Evolutionary conservation across 1,284 basidiomycete genomes (phyloP), one percentile per base, ranked within the genome.

Genomic region (Trametes polyzona): DNA sequence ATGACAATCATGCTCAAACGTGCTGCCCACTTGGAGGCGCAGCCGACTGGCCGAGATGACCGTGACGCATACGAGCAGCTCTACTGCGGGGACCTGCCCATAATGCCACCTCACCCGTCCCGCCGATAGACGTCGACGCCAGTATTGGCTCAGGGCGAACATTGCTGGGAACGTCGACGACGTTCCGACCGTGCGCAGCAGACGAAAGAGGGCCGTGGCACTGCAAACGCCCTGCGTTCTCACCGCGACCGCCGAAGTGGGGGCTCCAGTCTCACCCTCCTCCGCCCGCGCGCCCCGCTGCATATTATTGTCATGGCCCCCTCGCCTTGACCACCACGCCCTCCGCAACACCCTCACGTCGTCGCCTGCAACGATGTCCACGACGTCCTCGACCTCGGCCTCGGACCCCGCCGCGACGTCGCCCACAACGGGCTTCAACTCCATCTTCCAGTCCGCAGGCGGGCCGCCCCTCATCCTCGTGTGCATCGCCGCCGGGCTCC

Each of bases 401-500:
- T 11, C 44, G 35, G n/a, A 12, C 40, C 10, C 40, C 49, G 36
- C 9, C 36, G n/a, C n/a, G 29, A 26, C 36, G 16, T 6, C 52
- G 24, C 39, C 56, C 23, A 35, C 30, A 24, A 32, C 52, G 17
- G 43, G 43, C 41, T 57, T 59, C 52, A 39, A 24, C 48, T 55
- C 58, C 44, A 57, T 63, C 35, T 60, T 63, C 47, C 58, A 63
- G 58, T 60, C 62, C 39, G 55, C 63, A 11, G 67, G 64, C 35
- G 68, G 68, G n/a, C 65, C 68, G 9, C 67, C 68, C 8, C 62
- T 70, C 47, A 69, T 71, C 60, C 61, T 70, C 40, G 68, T 71
- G 11, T 69, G 66, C 54, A 63, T 69, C 54, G 70, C 68, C 12
- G 66, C 63, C 23, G 70, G 67, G n/a, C 61, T 71, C 23, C 62